These are phyloP conservation scores for Oryza australiensis DNA, from an alignment of 176 grass and related monocot species.

Conservation along the genomic window DNA sequence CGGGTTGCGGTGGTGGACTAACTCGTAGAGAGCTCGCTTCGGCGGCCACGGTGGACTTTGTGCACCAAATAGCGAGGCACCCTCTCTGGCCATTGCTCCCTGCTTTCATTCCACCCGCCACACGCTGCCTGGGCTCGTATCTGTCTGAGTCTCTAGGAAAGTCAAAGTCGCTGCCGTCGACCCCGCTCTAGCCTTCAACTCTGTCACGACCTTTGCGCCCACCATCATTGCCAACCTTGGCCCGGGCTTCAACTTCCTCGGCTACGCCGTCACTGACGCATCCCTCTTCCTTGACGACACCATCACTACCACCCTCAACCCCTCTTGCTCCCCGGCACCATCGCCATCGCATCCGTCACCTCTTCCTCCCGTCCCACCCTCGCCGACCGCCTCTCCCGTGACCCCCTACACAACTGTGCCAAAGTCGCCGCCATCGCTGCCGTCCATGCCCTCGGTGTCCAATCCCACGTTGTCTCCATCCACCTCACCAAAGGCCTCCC, in stretches of 20 bases:
- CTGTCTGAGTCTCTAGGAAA: background rate
- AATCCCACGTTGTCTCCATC: conserved; percentile 55
- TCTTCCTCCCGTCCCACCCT: conserved; percentile 27
- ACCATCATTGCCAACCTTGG: conserved; percentile 44
- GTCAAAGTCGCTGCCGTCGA: background rate
- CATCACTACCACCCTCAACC: conserved; percentile 49
- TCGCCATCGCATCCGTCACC: conserved; percentile 51
- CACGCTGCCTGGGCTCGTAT: background rate
- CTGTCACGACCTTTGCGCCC: conserved; percentile 47
- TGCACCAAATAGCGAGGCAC: background rate
- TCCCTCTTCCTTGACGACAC: conserved; percentile 54
- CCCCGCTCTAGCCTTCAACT: conserved; percentile 45
- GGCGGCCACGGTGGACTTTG: no score
- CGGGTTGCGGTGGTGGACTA: no score
- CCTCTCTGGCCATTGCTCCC: background rate
- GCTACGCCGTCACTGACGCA: conserved; percentile 44
- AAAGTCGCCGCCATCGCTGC: conserved; percentile 44
- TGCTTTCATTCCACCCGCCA: conserved; percentile 10
- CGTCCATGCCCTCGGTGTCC: conserved; percentile 50
- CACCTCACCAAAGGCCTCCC: conserved; percentile 62
- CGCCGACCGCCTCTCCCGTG: conserved; percentile 49
- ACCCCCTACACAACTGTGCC: conserved; percentile 56
- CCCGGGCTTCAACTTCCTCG: conserved; percentile 47
- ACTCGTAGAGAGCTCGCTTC: no score
- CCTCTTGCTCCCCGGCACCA: conserved; percentile 34